These are phyloP conservation scores for Didymella arachidicola DNA, from an alignment of 2,329 filamentous ascomycete species.

Conservation along the genomic window DNA sequence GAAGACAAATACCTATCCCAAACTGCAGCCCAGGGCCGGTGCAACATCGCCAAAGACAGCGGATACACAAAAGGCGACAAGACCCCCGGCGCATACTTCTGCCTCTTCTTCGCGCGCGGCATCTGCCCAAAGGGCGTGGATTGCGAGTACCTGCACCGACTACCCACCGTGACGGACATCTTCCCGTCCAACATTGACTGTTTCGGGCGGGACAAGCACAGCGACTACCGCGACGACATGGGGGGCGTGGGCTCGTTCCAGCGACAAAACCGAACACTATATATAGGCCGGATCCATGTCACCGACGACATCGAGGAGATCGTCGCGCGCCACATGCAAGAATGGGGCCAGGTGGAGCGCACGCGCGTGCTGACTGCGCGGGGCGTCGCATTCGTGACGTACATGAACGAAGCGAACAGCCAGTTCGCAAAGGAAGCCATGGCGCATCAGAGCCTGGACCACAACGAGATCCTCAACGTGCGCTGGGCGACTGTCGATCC, in stretches of 20 bases:
- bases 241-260: conserved; percentile 94
- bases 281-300: conserved; percentile 92
- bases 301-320: conserved; percentile 97
- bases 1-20: conserved; percentile 91
- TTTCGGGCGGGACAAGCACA: conserved; percentile 91
- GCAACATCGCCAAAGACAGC: conserved; percentile 77
- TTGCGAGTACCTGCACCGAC: conserved; percentile 90
- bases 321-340: conserved; percentile 90
- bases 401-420: conserved; percentile 74
- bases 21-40: conserved; percentile 81
- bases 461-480: conserved; percentile 92
- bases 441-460: conserved; percentile 91
- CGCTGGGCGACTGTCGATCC: conserved; percentile 97
- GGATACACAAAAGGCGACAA: conserved; percentile 61
- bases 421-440: conserved; percentile 77
- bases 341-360: conserved; percentile 94
- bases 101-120: conserved; percentile 87
- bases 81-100: conserved; percentile 78
- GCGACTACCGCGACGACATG: conserved; percentile 96
- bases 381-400: conserved; percentile 95
- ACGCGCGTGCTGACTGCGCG: conserved; percentile 85
- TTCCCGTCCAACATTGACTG: conserved; percentile 96
- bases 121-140: conserved; percentile 85
- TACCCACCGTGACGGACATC: conserved; percentile 85
- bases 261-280: conserved; percentile 92